Evolutionary conservation across 768 basidiomycete genomes (phyloP).

Genomic region (Coprinopsis cinerea): DNA sequence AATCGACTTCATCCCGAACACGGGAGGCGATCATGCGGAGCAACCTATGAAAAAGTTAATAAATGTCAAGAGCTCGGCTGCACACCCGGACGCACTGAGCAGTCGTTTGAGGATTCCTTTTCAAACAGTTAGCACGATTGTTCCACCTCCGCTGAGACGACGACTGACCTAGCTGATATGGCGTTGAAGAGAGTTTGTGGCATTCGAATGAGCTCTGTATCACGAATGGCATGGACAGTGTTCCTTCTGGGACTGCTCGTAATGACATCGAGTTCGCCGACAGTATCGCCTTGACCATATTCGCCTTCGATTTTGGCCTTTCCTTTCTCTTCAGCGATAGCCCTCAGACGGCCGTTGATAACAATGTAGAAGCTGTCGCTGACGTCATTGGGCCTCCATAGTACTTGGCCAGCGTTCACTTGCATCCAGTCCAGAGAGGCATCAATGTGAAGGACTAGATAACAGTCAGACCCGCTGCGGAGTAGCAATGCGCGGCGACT

Average conservation of each 20-base stretch:
- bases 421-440: conserved; percentile 98
- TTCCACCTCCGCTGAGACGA: neutral
- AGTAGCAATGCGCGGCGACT: conserved; percentile 15
- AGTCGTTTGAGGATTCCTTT: conserved; percentile 78
- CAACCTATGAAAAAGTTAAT: conserved; percentile 37
- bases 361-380: conserved; percentile 99
- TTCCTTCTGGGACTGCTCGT: conserved; percentile 82
- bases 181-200: conserved; percentile 97
- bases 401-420: conserved; percentile 89
- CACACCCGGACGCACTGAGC: conserved; percentile 52
- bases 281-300: conserved; percentile 95
- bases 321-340: conserved; percentile 75
- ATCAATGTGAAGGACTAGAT: conserved; percentile 88
- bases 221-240: conserved; percentile 96
- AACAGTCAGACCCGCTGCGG: neutral
- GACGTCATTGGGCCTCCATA: conserved; percentile 85
- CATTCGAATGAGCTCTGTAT: conserved; percentile 95
- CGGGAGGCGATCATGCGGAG: conserved; percentile 89
- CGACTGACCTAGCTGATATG: conserved; percentile 71
- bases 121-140: neutral
- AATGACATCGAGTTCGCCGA: conserved; percentile 97
- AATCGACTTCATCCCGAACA: conserved; percentile 78
- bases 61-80: neutral
- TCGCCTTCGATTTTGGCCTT: conserved; percentile 81
- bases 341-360: conserved; percentile 91